phyloP scores from a whole-genome alignment of 345 rosid genomes.

The Excoecaria cochinchinensis region DNA sequence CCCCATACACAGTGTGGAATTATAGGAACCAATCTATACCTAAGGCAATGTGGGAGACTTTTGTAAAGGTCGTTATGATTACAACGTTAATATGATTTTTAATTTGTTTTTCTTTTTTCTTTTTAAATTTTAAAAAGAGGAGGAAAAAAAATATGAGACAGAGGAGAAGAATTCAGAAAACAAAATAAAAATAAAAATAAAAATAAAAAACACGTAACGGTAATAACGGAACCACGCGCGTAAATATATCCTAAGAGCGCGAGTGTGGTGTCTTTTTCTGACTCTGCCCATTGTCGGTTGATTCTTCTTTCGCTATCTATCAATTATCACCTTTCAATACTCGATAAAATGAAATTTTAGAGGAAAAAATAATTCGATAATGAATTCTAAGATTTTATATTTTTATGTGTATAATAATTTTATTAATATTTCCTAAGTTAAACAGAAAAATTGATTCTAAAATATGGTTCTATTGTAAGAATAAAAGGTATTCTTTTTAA shows the following conservation, averaged over 20 bases:
- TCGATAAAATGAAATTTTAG: too few species aligned
- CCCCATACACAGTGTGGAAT: background rate
- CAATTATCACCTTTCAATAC: background rate
- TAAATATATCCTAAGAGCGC: background rate
- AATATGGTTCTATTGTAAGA: too few species aligned
- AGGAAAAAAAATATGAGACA: background rate
- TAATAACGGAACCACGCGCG: slow-evolving; percentile 47
- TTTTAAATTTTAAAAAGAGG: background rate
- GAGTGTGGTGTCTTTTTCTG: slow-evolving; percentile 7
- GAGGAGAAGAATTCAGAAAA: too few species aligned
- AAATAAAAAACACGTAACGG: too few species aligned
- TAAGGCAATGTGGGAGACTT: slow-evolving; percentile 20
- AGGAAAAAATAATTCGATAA: too few species aligned
- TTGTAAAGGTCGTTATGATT: slow-evolving; percentile 28
- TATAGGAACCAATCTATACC: slow-evolving; percentile 15
- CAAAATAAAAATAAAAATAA: too few species aligned
- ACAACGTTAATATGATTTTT: slow-evolving; percentile 4
- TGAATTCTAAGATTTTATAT: too few species aligned
- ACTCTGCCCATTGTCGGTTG: slow-evolving; percentile 7
- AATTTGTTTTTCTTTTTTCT: background rate
- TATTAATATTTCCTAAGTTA: too few species aligned
- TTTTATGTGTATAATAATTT: too few species aligned
- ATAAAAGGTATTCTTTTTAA: too few species aligned
- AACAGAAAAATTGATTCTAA: too few species aligned
- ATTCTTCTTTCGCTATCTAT: background rate